These are phyloP conservation scores for Chlamydomonas eustigma DNA, from an alignment of 139 green algal species.

Conservation along the genomic window DNA sequence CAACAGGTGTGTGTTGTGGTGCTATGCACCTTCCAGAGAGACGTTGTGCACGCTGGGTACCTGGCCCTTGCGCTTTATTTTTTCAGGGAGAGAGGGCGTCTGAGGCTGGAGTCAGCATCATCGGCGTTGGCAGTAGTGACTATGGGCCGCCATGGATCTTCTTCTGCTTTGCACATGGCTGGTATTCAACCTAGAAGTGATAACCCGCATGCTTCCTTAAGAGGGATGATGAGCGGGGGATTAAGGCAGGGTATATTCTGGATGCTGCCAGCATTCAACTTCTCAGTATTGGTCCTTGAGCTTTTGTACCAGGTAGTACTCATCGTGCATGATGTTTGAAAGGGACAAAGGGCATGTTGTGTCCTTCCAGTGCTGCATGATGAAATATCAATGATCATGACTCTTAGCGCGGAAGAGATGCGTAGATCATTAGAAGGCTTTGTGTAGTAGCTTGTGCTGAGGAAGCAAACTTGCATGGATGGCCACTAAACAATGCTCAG, in stretches of 20 bases:
- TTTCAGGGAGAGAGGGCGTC: conserved; percentile 43
- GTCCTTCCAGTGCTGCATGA: too few relatives aligned
- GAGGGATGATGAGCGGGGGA: too few relatives aligned
- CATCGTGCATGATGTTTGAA: neutral
- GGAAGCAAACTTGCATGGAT: too few relatives aligned
- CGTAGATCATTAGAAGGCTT: too few relatives aligned
- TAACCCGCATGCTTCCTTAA: too few relatives aligned
- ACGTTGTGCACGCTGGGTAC: conserved; percentile 76
- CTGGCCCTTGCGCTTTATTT: conserved; percentile 66
- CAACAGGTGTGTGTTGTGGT: conserved; percentile 31
- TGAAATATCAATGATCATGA: too few relatives aligned
- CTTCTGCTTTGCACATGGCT: too few relatives aligned
- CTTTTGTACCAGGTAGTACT: conserved; percentile 53
- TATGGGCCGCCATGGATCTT: too few relatives aligned
- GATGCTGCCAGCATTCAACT: conserved; percentile 67
- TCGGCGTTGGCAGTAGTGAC: conserved; percentile 2
- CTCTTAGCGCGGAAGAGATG: too few relatives aligned
- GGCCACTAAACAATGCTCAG: too few relatives aligned
- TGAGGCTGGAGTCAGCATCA: neutral
- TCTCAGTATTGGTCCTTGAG: conserved; percentile 57
- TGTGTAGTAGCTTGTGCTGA: too few relatives aligned
- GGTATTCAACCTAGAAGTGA: too few relatives aligned
- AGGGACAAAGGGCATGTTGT: neutral
- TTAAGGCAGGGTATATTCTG: conserved; percentile 7
- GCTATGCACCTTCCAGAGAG: conserved; percentile 55